Conservation (phyloP, 305 asterid genomes). For the Solanum aculeatissimum region DNA sequence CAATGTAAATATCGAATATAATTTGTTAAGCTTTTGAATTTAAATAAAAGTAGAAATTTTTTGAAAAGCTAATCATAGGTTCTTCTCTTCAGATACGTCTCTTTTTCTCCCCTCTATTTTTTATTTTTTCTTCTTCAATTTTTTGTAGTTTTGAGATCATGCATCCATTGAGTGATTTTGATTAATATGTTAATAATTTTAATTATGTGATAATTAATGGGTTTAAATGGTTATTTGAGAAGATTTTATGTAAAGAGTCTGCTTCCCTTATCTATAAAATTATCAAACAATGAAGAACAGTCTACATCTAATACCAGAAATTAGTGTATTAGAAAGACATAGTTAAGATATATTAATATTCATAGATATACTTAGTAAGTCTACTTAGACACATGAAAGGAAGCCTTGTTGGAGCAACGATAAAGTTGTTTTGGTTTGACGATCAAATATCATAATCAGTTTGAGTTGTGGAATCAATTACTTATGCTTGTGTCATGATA, state of each 20-base stretch:
- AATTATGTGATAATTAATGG: neutral
- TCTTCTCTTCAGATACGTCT: neutral
- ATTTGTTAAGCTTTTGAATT: neutral
- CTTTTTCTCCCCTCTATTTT: neutral
- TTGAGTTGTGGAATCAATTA: neutral
- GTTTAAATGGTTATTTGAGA: neutral
- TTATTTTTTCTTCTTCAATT: neutral
- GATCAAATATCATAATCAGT: neutral
- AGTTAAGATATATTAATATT: neutral
- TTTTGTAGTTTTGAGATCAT: neutral
- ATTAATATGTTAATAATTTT: neutral
- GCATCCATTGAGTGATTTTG: neutral
- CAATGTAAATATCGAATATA: neutral
- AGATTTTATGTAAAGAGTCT: neutral
- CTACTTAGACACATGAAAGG: neutral
- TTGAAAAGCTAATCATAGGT: neutral
- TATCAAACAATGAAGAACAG: neutral
- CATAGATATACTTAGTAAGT: neutral
- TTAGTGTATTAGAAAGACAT: neutral
- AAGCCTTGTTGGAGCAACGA: neutral
- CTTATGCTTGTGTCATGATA: neutral
- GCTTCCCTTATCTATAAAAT: neutral
- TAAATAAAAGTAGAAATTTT: neutral
- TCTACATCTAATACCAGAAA: neutral
- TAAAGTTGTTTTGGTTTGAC: neutral